Conservation (phyloP, 1,284 basidiomycete genomes). For the Clitocybe nebularis region DNA sequence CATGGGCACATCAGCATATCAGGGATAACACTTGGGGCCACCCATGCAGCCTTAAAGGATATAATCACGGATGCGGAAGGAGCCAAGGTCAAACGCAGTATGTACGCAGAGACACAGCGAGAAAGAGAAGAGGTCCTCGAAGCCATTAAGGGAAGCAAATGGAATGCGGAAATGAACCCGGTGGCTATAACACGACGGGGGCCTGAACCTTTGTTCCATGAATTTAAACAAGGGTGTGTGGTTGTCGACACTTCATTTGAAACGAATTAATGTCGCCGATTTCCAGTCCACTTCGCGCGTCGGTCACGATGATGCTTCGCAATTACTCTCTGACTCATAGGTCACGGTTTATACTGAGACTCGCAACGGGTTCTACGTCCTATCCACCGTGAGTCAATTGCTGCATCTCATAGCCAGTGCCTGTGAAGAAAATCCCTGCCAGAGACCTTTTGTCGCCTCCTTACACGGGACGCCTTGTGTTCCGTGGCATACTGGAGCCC, state of each 20-base stretch:
- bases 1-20: constrained; percentile 59
- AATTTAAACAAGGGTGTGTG: constrained; percentile 66
- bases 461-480: constrained; percentile 59
- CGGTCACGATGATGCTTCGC: constrained; percentile 55
- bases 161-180: constrained; percentile 80
- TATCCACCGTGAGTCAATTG: constrained; percentile 33
- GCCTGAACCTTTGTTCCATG: constrained; percentile 43
- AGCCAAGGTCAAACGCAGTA: constrained; percentile 70
- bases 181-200: constrained; percentile 46
- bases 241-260: not conserved
- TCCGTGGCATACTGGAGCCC: constrained; percentile 54
- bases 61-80: constrained; percentile 54
- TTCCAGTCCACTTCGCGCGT: constrained; percentile 51
- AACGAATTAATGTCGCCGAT: constrained; percentile 3
- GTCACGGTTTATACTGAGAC: constrained; percentile 49
- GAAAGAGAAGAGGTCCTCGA: constrained; percentile 66
- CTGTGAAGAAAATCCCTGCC: constrained; percentile 6
- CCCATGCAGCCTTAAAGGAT: constrained; percentile 57
- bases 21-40: constrained; percentile 62
- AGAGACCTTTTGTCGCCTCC: constrained; percentile 44
- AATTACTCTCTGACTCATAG: constrained; percentile 67
- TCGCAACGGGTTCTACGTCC: constrained; percentile 28
- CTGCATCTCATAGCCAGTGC: constrained; percentile 1
- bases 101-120: constrained; percentile 86
- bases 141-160: constrained; percentile 65